Conservation (phyloP, 495 filamentous ascomycete species). For the Hyaloscypha hepaticicola region DNA sequence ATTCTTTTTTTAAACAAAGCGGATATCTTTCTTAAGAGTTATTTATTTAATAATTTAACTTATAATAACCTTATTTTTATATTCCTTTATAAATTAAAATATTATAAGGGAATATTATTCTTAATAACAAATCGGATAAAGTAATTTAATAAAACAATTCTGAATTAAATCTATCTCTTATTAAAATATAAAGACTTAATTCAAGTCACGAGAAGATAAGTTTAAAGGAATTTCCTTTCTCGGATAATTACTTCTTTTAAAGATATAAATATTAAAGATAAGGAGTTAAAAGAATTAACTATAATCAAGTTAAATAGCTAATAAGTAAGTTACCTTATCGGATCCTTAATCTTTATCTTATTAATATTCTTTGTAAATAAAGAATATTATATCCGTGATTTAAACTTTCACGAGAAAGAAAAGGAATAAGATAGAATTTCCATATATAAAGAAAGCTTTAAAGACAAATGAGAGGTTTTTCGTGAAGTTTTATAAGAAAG, state of each 20-base stretch:
- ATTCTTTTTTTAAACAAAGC: conserved; percentile 43
- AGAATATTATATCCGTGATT: background rate
- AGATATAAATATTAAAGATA: conserved; percentile 6
- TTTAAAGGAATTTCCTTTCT: conserved; percentile 19
- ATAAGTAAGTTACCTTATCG: background rate
- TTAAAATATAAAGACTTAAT: conserved; percentile 16
- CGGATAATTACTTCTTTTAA: conserved; percentile 15
- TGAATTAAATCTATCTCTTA: conserved; percentile 15
- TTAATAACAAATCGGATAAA: conserved; percentile 18
- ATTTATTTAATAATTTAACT: conserved; percentile 38
- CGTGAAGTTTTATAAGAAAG: too few species aligned
- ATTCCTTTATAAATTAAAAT: conserved; percentile 22
- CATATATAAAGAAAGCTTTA: too few species aligned
- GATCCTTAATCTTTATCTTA: background rate
- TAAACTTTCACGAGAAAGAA: background rate
- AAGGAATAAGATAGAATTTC: background rate
- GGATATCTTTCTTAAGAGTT: conserved; percentile 39
- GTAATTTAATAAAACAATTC: conserved; percentile 16
- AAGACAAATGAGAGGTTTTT: too few species aligned
- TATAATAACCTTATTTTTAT: conserved; percentile 20
- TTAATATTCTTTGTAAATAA: background rate
- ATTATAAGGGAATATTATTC: conserved; percentile 23
- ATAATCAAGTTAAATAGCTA: background rate
- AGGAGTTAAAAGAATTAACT: background rate
- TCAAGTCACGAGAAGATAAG: background rate